Conservation (phyloP, 2,329 filamentous ascomycete species). For the Cladosporium sp. region DNA sequence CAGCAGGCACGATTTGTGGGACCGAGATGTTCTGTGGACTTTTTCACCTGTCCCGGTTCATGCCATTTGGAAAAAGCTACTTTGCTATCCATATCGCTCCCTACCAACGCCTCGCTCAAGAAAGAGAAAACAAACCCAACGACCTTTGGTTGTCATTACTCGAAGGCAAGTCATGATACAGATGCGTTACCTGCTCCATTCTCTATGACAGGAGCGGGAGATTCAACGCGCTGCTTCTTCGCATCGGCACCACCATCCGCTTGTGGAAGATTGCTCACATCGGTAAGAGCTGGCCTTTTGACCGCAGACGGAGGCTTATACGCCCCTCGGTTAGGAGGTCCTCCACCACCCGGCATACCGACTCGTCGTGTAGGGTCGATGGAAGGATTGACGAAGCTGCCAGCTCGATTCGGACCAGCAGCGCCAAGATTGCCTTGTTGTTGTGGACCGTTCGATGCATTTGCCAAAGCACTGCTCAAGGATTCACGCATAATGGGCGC, state of each 20-base stretch:
- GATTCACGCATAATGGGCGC: slow-evolving; percentile 60
- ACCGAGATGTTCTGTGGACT: background rate
- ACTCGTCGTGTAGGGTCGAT: slow-evolving; percentile 44
- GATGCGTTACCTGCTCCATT: background rate
- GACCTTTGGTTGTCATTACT: background rate
- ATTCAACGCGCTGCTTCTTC: slow-evolving; percentile 39
- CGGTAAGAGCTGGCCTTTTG: slow-evolving; percentile 38
- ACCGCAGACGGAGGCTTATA: slow-evolving; percentile 42
- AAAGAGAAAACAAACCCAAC: background rate
- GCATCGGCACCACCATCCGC: slow-evolving; percentile 34
- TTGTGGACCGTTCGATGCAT: slow-evolving; percentile 10
- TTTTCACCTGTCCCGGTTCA: background rate
- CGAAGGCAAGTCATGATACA: background rate
- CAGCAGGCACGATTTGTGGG: background rate
- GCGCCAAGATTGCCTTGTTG: slow-evolving; percentile 15
- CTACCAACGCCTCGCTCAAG: slow-evolving; percentile 10
- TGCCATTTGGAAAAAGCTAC: slow-evolving; percentile 4
- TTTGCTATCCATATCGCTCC: background rate
- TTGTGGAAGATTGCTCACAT: slow-evolving; percentile 43
- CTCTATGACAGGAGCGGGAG: slow-evolving; percentile 7
- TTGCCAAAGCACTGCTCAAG: slow-evolving; percentile 11
- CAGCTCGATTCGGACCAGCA: slow-evolving; percentile 22
- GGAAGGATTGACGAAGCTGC: slow-evolving; percentile 47
- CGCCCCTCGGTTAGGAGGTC: slow-evolving; percentile 38
- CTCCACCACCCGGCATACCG: slow-evolving; percentile 42